phyloP scores from a whole-genome alignment of 768 basidiomycete genomes.

The Mycena vitilis region DNA sequence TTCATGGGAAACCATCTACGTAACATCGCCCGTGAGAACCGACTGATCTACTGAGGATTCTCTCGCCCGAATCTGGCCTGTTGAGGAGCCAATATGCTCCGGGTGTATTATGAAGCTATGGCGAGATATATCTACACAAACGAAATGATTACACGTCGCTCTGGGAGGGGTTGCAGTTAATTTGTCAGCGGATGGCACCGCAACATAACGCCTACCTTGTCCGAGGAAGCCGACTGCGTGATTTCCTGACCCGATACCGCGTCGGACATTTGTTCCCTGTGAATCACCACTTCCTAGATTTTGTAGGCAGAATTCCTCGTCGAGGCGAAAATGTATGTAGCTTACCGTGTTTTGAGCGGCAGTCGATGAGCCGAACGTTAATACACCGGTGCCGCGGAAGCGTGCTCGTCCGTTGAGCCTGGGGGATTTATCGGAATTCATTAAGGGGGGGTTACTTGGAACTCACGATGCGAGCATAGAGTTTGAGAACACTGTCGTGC shows the following conservation, averaged over 20 bases:
- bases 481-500: constrained; percentile 1
- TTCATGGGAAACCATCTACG: constrained; percentile 13
- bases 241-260: too few relatives aligned
- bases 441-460: neutral
- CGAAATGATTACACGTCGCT: too few relatives aligned
- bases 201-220: too few relatives aligned
- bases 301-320: neutral
- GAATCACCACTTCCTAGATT: too few relatives aligned
- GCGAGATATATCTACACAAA: too few relatives aligned
- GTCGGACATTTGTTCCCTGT: too few relatives aligned
- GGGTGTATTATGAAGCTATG: constrained; percentile 71
- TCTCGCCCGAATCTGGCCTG: constrained; percentile 10
- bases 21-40: constrained; percentile 3
- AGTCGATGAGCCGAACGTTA: neutral
- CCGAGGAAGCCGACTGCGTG: too few relatives aligned
- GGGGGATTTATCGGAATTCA: neutral
- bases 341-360: too few relatives aligned
- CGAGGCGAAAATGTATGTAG: neutral
- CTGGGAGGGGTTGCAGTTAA: too few relatives aligned
- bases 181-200: too few relatives aligned
- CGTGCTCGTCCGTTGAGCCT: neutral
- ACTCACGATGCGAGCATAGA: constrained; percentile 10
- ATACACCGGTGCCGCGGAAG: neutral
- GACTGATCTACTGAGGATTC: constrained; percentile 1
- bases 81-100: constrained; percentile 46